Base-by-base conservation (phyloP, 2,329 filamentous ascomycete genomes). In the Cercospora brassicicola region DNA sequence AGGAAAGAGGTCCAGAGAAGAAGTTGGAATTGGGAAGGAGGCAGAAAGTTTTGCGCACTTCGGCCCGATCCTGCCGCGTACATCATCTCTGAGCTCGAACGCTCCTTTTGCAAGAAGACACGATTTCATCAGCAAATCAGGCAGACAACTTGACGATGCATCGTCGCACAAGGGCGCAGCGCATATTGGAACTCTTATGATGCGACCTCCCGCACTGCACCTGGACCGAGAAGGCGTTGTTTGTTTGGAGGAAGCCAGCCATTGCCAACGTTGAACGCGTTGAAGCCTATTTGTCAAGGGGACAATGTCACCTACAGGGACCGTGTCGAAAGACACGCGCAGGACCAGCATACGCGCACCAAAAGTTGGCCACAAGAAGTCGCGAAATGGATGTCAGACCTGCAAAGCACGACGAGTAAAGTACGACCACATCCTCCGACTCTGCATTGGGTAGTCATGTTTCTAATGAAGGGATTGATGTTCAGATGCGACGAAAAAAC, bases 391-490 rank as follows among this genome's bases (percentile, higher is more conserved):
- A 2, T 88, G 86, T 71, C 82, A 82, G 11, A 88, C 87, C 68
- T 88, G 86, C 75, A 87, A 87, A 70, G 71, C 86, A 20, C 79
- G 85, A 39, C 80, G 83, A 51, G 81, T 87, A 62, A 87, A 87
- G 84, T 64, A 64, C 18, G 53, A 26, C 20, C 33, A 18, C n/a
- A 18, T 10, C 26, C n/a, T 20, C 13, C 51, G 5, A 18, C 23
- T 39, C 31, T 42, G 9, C 30, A 18, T 39, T 30, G 33, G 18
- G 10, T 8, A 9, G 4, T 15, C 31, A 64, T 42, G 8, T 42
- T 55, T 64, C 62, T 64, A 53, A 64, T 31, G 10, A 13, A 28
- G 2, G 15, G n/a, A 6, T 31, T 11, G 15, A 28, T n/a, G 5
- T 33, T 13, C 39, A 64, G 62, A 53, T 88, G 86, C 69, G 86